Conservation (phyloP, 139 green algal genomes). For the Edaphochlamys debaryana region DNA sequence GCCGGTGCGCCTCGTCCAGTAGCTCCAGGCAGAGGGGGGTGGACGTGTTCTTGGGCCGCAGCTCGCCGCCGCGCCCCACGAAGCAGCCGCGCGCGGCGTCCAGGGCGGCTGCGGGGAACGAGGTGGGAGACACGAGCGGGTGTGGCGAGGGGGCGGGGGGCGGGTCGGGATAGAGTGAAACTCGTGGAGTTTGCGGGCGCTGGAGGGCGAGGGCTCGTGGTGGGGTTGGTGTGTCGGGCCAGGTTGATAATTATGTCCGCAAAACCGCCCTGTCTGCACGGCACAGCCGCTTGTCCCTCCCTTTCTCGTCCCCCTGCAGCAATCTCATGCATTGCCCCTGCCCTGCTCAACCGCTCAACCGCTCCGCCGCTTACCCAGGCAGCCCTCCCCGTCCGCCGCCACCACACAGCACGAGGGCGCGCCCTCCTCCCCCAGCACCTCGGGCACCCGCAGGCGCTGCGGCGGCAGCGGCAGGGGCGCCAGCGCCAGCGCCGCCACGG, state of each 20-base stretch:
- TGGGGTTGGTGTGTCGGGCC: too few species aligned
- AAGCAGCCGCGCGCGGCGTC: slow-evolving; percentile 29
- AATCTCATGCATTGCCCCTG: too few species aligned
- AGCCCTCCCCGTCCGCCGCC: slow-evolving; percentile 26
- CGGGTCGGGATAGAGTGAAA: neutral
- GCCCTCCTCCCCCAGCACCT: slow-evolving; percentile 12
- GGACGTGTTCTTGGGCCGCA: slow-evolving; percentile 49
- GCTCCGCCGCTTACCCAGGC: slow-evolving; percentile 13
- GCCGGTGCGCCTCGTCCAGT: slow-evolving; percentile 46
- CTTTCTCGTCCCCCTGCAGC: too few species aligned
- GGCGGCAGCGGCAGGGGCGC: slow-evolving; percentile 48
- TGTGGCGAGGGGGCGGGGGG: neutral
- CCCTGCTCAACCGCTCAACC: too few species aligned
- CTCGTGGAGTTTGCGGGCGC: too few species aligned
- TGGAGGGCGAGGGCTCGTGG: too few species aligned
- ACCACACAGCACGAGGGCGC: slow-evolving; percentile 26
- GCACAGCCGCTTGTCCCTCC: too few species aligned
- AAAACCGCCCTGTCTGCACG: too few species aligned
- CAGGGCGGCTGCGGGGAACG: slow-evolving; percentile 18
- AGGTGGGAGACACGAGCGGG: neutral
- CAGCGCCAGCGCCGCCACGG: slow-evolving; percentile 26
- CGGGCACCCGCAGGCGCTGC: neutral
- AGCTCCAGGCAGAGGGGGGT: slow-evolving; percentile 45
- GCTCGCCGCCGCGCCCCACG: slow-evolving; percentile 35
- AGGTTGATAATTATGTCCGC: too few species aligned